Percentiles rank a stretch among this genome's conserved stretches.
Evolutionary conservation across 1,139 yeast species (phyloP).

Genomic region (Candida dubliniensis): DNA sequence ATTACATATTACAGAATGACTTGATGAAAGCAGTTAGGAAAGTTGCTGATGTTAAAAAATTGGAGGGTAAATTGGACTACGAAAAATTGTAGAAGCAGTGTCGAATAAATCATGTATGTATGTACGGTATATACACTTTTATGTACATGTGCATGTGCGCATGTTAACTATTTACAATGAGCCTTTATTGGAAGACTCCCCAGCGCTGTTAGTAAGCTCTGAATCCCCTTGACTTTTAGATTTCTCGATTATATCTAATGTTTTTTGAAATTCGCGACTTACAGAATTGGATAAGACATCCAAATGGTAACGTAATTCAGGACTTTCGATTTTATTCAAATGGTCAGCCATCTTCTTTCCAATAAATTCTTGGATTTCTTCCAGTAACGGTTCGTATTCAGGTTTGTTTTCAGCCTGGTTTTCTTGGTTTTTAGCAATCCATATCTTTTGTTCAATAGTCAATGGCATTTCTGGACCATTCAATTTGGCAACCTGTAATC

Average conservation of each 20-base stretch:
- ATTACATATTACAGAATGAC: conserved; percentile 89
- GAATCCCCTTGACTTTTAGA: background rate
- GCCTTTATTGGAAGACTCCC: background rate
- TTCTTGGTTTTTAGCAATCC: conserved; percentile 38
- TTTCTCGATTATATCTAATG: conserved; percentile 16
- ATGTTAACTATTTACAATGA: conserved; percentile 6
- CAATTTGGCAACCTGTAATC: conserved; percentile 60
- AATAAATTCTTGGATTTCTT: conserved; percentile 67
- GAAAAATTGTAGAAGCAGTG: conserved; percentile 61
- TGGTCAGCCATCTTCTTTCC: conserved; percentile 67
- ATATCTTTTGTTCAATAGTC: conserved; percentile 61
- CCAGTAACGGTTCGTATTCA: conserved; percentile 53
- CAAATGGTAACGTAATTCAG: conserved; percentile 40
- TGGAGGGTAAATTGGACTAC: conserved; percentile 94
- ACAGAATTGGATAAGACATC: conserved; percentile 35
- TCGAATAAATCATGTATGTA: background rate
- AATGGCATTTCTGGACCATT: conserved; percentile 79
- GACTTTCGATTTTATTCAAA: conserved; percentile 42
- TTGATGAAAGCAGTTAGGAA: conserved; percentile 97
- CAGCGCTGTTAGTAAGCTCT: background rate
- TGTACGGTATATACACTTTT: no score
- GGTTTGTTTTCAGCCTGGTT: conserved; percentile 42
- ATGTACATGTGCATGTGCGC: background rate
- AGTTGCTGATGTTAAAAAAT: conserved; percentile 94
- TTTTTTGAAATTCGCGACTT: conserved; percentile 34